Evolutionary conservation across 2,329 filamentous ascomycete species (phyloP).

Genomic region (Herpotrichia juniperi): DNA sequence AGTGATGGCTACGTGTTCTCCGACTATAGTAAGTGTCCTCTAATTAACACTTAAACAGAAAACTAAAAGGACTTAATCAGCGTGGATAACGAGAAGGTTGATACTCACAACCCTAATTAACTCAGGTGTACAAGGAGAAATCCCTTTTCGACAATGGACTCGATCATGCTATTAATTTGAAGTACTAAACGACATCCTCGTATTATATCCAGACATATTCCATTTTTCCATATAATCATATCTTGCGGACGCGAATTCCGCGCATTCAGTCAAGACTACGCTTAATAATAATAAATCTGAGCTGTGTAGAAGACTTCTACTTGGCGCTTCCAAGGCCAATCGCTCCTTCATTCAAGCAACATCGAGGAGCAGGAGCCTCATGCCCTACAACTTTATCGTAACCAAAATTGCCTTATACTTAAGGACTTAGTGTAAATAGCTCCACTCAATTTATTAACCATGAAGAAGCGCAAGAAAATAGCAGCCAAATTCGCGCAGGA

Average conservation of each 20-base stretch:
- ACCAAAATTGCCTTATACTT: slow-evolving; percentile 47
- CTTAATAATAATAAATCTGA: too few species aligned
- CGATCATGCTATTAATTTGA: too few species aligned
- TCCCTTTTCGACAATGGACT: too few species aligned
- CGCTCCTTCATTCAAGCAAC: slow-evolving; percentile 30
- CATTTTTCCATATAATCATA: too few species aligned
- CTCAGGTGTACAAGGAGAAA: slow-evolving; percentile 49
- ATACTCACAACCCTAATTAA: slow-evolving; percentile 47
- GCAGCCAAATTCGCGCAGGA: slow-evolving; percentile 42
- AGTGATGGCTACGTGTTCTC: slow-evolving; percentile 52
- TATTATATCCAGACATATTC: too few species aligned
- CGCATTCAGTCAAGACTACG: too few species aligned
- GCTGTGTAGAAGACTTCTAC: slow-evolving; percentile 38
- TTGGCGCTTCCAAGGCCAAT: slow-evolving; percentile 31
- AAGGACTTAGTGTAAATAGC: slow-evolving; percentile 39
- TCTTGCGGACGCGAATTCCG: too few species aligned
- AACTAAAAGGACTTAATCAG: slow-evolving; percentile 35
- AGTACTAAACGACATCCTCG: too few species aligned
- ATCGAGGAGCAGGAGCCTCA: slow-evolving; percentile 36
- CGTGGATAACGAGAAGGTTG: slow-evolving; percentile 52
- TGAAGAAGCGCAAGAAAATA: slow-evolving; percentile 43
- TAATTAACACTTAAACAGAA: slow-evolving; percentile 9
- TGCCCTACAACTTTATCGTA: slow-evolving; percentile 41
- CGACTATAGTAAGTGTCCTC: slow-evolving; percentile 50
- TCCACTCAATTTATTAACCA: slow-evolving; percentile 31